phyloP scores from a whole-genome alignment of 2,329 filamentous ascomycete genomes.

The Fragosphaeria purpurea region DNA sequence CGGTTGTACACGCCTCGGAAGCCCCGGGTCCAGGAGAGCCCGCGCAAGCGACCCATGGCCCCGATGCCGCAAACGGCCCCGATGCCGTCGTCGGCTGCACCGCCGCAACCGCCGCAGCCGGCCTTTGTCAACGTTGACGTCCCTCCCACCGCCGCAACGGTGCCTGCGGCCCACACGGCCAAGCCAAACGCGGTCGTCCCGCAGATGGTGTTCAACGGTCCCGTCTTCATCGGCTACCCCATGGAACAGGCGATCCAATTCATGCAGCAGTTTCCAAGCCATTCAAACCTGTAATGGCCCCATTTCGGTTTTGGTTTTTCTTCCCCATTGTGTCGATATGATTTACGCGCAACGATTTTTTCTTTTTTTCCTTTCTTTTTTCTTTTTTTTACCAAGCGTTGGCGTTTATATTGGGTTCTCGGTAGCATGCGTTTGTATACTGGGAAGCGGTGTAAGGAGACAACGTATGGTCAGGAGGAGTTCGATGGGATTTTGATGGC shows the following conservation, averaged over 20 bases:
- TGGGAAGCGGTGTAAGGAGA: too few species aligned
- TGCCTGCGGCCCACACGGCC: constrained; percentile 15
- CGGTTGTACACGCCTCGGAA: constrained; percentile 15
- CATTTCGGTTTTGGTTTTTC: not conserved
- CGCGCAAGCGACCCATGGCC: too few species aligned
- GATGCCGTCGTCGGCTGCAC: constrained; percentile 3
- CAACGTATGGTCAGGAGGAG: too few species aligned
- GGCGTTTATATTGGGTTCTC: not conserved
- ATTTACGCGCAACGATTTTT: constrained; percentile 7
- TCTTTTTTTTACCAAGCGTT: not conserved
- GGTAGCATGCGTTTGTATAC: too few species aligned
- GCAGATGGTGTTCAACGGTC: constrained; percentile 82
- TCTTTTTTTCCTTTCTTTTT: not conserved
- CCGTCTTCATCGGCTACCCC: constrained; percentile 87
- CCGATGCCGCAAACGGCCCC: constrained; percentile 1
- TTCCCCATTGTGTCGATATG: constrained; percentile 1
- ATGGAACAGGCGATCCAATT: constrained; percentile 72
- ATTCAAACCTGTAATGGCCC: not conserved
- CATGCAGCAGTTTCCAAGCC: constrained; percentile 48
- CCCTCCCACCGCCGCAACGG: constrained; percentile 1
- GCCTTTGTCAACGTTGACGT: constrained; percentile 40
- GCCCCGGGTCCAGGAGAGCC: constrained; percentile 10
- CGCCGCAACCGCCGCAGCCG: constrained; percentile 29
- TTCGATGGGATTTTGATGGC: too few species aligned
- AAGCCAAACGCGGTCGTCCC: constrained; percentile 19